Conservation (phyloP, 2,329 filamentous ascomycete genomes). For the Cryoendolithus antarcticus region DNA sequence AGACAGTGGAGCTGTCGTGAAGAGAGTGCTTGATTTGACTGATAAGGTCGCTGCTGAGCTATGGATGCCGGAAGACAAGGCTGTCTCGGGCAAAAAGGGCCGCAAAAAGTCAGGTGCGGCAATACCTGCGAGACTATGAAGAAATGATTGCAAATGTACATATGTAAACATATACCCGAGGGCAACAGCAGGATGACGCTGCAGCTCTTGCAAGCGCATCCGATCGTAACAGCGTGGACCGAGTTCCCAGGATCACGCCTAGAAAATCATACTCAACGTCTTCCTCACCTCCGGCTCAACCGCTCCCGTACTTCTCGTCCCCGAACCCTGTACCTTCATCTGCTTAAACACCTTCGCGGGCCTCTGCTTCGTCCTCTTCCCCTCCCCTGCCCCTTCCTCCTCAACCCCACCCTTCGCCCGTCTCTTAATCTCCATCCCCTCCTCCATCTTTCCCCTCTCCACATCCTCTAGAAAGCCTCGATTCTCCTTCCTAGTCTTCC, state of each 20-base stretch:
- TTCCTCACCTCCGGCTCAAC: conserved; percentile 4
- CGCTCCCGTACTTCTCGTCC: conserved; percentile 2
- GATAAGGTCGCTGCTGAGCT: conserved; percentile 60
- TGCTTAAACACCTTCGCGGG: conserved; percentile 50
- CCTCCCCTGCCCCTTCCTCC: no score
- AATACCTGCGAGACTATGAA: no score
- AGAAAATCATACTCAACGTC: conserved; percentile 7
- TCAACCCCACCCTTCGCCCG: conserved; percentile 39
- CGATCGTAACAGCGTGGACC: no score
- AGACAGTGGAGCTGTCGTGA: conserved; percentile 83
- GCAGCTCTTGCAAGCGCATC: no score
- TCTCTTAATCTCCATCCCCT: conserved; percentile 48
- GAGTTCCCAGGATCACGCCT: neutral
- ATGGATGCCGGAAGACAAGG: neutral
- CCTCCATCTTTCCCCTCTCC: conserved; percentile 66
- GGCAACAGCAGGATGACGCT: no score
- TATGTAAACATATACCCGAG: no score
- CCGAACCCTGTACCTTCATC: conserved; percentile 21
- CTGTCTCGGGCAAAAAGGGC: no score
- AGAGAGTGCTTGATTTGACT: conserved; percentile 63
- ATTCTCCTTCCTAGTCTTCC: conserved; percentile 64
- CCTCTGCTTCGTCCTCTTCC: conserved; percentile 7
- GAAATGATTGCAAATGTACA: no score
- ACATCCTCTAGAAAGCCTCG: conserved; percentile 70
- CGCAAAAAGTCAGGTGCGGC: no score